Evolutionary conservation across 768 basidiomycete species (phyloP), one percentile per base, ranked within the genome.

Genomic region (Russula dissimulans): DNA sequence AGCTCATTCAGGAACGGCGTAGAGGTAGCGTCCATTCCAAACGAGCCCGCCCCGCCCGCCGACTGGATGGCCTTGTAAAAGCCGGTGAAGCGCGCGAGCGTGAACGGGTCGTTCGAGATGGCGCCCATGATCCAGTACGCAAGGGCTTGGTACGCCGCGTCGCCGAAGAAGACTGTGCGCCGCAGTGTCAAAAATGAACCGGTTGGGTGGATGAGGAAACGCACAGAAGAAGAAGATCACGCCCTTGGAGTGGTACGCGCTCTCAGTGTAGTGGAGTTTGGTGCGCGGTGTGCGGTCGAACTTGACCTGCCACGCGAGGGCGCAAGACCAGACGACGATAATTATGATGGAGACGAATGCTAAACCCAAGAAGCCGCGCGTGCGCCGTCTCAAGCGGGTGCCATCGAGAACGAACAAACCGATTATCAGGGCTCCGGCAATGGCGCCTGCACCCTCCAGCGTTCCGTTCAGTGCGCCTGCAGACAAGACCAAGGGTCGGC

Each of bases 91-190:
- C 77, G 72, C 55, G 78, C 77, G 49, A 78, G 73, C 42, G 63
- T 71, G 69, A 76, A 78, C 6, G 76, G 75, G 67, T 77, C 76
- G 69, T 78, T 77, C n/a, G 77, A 69, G 57, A 78, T 67, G 31
- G 75, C 71, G 32, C 71, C 68, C 74, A 76, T 76, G 67, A 73
- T 69, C 74, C 73, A 75, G 64, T 74, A 74, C 41, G 68, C 71
- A 62, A 74, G 68, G 17, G 71, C 72, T 63, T 75, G 74, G 65
- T 72, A 75, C 56, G 67, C 67, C 22, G 73, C 68, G 65, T 75
- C 73, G 50, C 65, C 63, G 63, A 75, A 75, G 69, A 72, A 77
- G 69, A 71, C 75, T 76, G 54, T n/a, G 36, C 12, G 46, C 26
- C 17, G 11, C 10, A 26, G 18, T 29, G 51, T 47, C 38, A 36